Conservation (phyloP, 1,284 basidiomycete genomes). For the Microbotryum lychnidis-dioicae region DNA sequence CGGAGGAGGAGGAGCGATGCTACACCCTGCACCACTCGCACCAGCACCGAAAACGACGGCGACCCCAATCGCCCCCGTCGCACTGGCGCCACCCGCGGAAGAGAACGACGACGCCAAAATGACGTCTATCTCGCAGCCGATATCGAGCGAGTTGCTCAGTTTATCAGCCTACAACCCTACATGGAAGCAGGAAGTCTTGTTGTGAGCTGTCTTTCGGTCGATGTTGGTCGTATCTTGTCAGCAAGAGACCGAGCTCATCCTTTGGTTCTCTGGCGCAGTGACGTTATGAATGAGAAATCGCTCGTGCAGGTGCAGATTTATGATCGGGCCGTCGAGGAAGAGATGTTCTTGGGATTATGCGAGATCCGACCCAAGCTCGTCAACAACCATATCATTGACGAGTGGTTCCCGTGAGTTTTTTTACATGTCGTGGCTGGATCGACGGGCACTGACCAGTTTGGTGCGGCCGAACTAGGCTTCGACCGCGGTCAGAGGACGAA, state of each 20-base stretch:
- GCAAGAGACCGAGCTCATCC: neutral
- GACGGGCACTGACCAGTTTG: conserved; percentile 8
- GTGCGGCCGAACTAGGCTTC: neutral
- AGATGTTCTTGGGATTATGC: conserved; percentile 82
- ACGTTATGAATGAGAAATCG: conserved; percentile 88
- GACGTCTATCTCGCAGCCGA: neutral
- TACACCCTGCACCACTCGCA: neutral
- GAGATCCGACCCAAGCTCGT: conserved; percentile 83
- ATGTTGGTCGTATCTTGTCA: neutral
- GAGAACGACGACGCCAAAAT: neutral
- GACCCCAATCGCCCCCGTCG: neutral
- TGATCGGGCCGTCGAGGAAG: conserved; percentile 72
- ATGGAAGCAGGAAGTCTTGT: conserved; percentile 98
- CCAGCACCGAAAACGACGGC: neutral
- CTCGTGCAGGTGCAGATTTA: conserved; percentile 83
- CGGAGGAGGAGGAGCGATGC: neutral
- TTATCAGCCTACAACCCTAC: conserved; percentile 69
- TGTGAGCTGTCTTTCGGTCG: conserved; percentile 53
- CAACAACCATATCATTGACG: conserved; percentile 89
- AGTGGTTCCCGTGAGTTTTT: conserved; percentile 78
- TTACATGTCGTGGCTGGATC: neutral
- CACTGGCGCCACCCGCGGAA: neutral
- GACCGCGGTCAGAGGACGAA: conserved; percentile 44
- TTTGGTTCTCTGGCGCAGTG: conserved; percentile 50
- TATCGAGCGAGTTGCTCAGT: neutral